Base-by-base conservation (phyloP, 2,329 filamentous ascomycete species). In the Hypoxylon sp. region DNA sequence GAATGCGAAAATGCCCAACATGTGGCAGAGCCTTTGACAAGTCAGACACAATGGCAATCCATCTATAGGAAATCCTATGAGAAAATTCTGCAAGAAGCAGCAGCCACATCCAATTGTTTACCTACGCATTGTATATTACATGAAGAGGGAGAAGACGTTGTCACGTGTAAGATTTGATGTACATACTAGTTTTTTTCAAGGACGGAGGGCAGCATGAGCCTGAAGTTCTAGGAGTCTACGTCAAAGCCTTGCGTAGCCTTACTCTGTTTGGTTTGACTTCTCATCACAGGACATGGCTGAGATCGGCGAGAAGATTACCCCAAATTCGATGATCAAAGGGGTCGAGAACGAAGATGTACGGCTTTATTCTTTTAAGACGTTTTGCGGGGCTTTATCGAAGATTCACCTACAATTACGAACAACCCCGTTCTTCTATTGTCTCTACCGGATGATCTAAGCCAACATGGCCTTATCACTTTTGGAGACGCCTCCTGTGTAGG, bases 1-100 rank as follows among this genome's bases (percentile, higher is more conserved):
- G 96, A 37, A 94, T 95, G 82, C 89, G 96, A 73, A 98, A 98
- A 80, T 99, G 96, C 77, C 96, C 96, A 2, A 95, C 93, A 74
- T 99, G 97, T 84, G 94, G 92, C 75, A 92, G 92, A 81, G 90
- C 93, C 3, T 99, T 99, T 78, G 95, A 97, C 76, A 92, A 90
- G 79, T 92, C 92, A 80, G 96, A 99, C 78, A 90, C 94, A 69
- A 97, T 98, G 93, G 82, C 87, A 22, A 88, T 90, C 54, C 89
- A 92, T 77, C 78, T 84, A 75, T 83, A 77, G 60, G 57, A 55
- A 55, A 70, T 59, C 35, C 29, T 59, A 35, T 29, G 35, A 26
- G 9, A 14, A 42, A n/a, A 54, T 33, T 17, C 29, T 17, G n/a
- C 37, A n/a, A 17, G 26, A 26, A 53, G 39, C 54, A 29, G 37